Base-by-base conservation (phyloP, 257 asterid species). In the Solanum tarijense region DNA sequence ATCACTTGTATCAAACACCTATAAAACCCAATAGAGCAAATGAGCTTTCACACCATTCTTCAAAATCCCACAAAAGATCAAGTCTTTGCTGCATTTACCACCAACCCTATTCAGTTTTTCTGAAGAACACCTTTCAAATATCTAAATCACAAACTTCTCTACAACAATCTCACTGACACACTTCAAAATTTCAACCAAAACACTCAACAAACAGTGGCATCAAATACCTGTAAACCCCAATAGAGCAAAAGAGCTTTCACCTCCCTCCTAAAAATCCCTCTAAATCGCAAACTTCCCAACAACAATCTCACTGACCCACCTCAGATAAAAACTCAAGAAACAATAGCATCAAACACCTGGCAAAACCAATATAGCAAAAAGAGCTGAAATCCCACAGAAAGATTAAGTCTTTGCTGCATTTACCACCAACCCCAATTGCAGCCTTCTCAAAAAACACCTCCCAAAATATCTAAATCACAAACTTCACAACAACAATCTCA, bases 11-110 rank as follows among this genome's bases (percentile, higher is more conserved):
- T 34, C 81, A 72, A 72, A 34, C 46, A 72, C 27, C 43, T 34
- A 5, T 72, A 18, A 34, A 32, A 72, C 46, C 7, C 72, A n/a
- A n/a, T n/a, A 65, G 32, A 65, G 32, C 32, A 65, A 65, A 65
- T 2, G 32, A 65, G 4, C 31, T n/a, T 65, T 1, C 72, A 65
- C 16, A 27, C 72, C 72, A 13, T 0, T 65, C 72, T n/a, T 58
- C 32, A n/a, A 11, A n/a, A 65, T n/a, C 18, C 72, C 72, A 11
- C 52, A 6, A 29, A 71, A 81, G 60, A 27, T 78, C 60, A 78
- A 92, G 87, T 86, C 90, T 92, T 90, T 89, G 34, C 91, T 86
- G 78, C 88, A 89, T 85, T 75, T 71, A 83, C 60, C 84, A 74
- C 89, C 90, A 85, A 87, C 73, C 83, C 90, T 36, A 69, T 86